Evolutionary conservation across 1,284 basidiomycete genomes (phyloP), one percentile per base, ranked within the genome.

Genomic region (Boletus mariae): DNA sequence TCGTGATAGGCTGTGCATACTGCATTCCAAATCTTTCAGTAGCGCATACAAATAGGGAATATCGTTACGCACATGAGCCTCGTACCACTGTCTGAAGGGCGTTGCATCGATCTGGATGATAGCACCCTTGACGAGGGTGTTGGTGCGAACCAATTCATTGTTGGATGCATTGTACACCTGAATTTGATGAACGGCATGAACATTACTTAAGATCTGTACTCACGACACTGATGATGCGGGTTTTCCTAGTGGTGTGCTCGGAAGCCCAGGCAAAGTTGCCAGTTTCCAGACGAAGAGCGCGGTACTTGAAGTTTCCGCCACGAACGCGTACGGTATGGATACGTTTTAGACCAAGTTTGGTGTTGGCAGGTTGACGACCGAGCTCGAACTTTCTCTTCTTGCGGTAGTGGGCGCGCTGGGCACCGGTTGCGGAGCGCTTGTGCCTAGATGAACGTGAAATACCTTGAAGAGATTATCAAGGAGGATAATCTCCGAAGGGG

Each of bases 341-440:
- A 59, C 94, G 90, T 81, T 97, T 98, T 57, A 87, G 70, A 54
- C 94, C 92, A 62, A 98, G 85, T 81, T 92, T 97, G 72, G 94
- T 98, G 84, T 80, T 93, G 61, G 94, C 95, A 55, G 94, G 79
- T 74, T 97, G 94, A 73, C 94, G 93, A 72, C 93, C 94, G 71
- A 97, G 88, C 82, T 97, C 94, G 78, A 96, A 96, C 80, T 96
- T 96, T 88, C 94, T 86, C 89, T 96, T 97, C 84, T 97, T 97
- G 80, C 94, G 91, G 80, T 94, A 94, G 79, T 92, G 87, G 62
- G 94, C 89, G 70, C 92, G 89, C 75, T 95, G 92, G 61, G 93
- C 94, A 71, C 94, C 94, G 48, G 92, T 87, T 65, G 84, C 88
- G 64, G 92, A 90, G 73, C 94, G 91, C 79, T 97, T 97, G 84